Evolutionary conservation across 1,284 basidiomycete species (phyloP).

Genomic region (Tausonia pullulans): DNA sequence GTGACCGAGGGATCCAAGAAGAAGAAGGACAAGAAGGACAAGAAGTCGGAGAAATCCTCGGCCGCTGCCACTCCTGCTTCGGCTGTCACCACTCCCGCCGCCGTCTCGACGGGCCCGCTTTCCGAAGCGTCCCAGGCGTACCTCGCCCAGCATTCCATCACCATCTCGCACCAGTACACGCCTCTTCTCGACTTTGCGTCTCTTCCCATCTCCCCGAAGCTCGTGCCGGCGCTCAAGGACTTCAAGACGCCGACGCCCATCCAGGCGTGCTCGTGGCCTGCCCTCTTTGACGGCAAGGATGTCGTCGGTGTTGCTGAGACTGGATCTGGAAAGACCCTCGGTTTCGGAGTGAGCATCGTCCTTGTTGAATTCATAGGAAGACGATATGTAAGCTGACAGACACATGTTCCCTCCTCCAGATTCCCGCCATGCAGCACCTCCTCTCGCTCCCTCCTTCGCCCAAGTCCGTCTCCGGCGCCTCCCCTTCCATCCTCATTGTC

Average conservation of each 20-base stretch:
- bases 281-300: slow-evolving; percentile 67
- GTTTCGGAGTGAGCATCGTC: slow-evolving; percentile 65
- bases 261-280: slow-evolving; percentile 92
- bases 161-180: slow-evolving; percentile 49
- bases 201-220: slow-evolving; percentile 49
- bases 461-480: not conserved
- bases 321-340: slow-evolving; percentile 91
- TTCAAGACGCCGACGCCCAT: slow-evolving; percentile 92
- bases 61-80: slow-evolving; percentile 24
- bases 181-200: slow-evolving; percentile 77
- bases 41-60: slow-evolving; percentile 24
- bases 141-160: slow-evolving; percentile 60
- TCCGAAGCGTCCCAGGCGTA: slow-evolving; percentile 43
- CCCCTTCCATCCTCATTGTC: slow-evolving; percentile 58
- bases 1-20: slow-evolving; percentile 23
- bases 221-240: slow-evolving; percentile 51
- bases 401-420: not conserved
- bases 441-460: slow-evolving; percentile 34
- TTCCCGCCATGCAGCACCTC: slow-evolving; percentile 39
- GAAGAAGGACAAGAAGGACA: slow-evolving; percentile 29
- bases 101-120: slow-evolving; percentile 22
- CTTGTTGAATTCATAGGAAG: slow-evolving; percentile 27
- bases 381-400: too few relatives aligned
- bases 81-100: slow-evolving; percentile 17
- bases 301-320: slow-evolving; percentile 97